These are phyloP conservation scores for Stromatinia cepivora DNA, from an alignment of 2,329 filamentous ascomycete genomes.

Conservation along the genomic window DNA sequence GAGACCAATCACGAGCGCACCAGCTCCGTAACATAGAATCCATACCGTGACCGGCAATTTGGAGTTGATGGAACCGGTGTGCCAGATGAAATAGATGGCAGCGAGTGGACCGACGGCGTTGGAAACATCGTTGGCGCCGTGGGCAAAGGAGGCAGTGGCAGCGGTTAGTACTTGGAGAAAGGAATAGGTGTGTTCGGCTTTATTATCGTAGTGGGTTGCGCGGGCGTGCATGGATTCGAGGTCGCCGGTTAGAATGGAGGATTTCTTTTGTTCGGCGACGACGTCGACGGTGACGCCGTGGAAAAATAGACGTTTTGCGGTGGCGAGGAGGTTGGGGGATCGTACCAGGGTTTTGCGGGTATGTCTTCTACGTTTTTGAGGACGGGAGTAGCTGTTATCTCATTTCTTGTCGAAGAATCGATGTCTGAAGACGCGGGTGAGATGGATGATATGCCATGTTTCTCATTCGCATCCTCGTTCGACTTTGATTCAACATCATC, in stretches of 20 bases:
- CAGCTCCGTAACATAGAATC: constrained; percentile 39
- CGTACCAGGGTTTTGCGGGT: background rate
- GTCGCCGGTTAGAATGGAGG: constrained; percentile 62
- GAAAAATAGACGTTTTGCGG: background rate
- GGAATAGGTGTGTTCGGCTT: constrained; percentile 63
- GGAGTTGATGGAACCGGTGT: constrained; percentile 46
- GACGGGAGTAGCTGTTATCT: background rate
- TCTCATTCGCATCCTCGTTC: background rate
- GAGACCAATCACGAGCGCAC: constrained; percentile 55
- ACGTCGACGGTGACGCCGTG: constrained; percentile 8
- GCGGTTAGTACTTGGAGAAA: constrained; percentile 56
- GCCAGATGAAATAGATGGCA: constrained; percentile 68
- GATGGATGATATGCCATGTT: background rate
- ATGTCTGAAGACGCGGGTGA: background rate
- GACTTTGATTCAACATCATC: background rate
- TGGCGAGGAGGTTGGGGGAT: background rate
- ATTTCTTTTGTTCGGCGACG: constrained; percentile 38
- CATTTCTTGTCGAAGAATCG: background rate
- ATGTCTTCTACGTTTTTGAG: background rate
- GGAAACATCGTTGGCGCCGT: constrained; percentile 76
- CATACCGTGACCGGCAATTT: constrained; percentile 70
- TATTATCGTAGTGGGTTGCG: constrained; percentile 66
- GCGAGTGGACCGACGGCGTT: constrained; percentile 71
- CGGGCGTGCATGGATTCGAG: constrained; percentile 67
- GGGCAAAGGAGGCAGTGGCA: constrained; percentile 53